Base-by-base conservation (phyloP, 495 filamentous ascomycete species). In the Copromyces sp. region DNA sequence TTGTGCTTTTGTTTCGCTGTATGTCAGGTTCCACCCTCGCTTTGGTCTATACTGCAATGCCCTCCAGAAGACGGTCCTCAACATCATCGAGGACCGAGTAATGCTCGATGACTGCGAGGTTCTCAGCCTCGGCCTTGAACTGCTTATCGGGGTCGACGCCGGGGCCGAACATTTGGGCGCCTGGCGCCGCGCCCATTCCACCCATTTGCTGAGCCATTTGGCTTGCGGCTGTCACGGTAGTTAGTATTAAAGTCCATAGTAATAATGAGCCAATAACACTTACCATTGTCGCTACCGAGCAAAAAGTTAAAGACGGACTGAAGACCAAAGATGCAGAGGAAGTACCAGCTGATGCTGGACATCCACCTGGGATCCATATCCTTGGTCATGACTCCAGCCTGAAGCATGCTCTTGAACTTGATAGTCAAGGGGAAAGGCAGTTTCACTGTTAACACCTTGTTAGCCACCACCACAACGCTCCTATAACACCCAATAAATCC, bases 261-360 rank as follows among this genome's bases (percentile, higher is more conserved):
- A 38, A 37, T 32, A 59, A 20, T n/a, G 39, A 47, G 20, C 29
- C 32, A 72, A 59, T 37, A 39, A 61, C 35, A 82, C 90, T 81
- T 84, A 97, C 94, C 88, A 79, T 99, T 99, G 75, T 98, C 95
- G 80, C 91, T 95, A 14, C 95, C 95, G 29, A 99, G 87, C 68
- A 99, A 89, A 80, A 97, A 98, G 75, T 94, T 97, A 83, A 98
- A 99, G n/a, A 98, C 94, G 68, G 94, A 92, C 80, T 98, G 95
- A 70, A 99, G 86, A 44, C 95, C 95, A 80, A 99, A 97, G 74
- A 98, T 88, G 77, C 95, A 97, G 69, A 99, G 84, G 80, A 99
- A 98, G 83, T 99, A 99, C 95, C 94, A 98, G 68, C 94, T 97
- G 77, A 99, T 89, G 78, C 92, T 95, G 2, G 95, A 98, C 81